Base-by-base conservation (phyloP, 306 rosid genomes). In the Betula pendula region DNA sequence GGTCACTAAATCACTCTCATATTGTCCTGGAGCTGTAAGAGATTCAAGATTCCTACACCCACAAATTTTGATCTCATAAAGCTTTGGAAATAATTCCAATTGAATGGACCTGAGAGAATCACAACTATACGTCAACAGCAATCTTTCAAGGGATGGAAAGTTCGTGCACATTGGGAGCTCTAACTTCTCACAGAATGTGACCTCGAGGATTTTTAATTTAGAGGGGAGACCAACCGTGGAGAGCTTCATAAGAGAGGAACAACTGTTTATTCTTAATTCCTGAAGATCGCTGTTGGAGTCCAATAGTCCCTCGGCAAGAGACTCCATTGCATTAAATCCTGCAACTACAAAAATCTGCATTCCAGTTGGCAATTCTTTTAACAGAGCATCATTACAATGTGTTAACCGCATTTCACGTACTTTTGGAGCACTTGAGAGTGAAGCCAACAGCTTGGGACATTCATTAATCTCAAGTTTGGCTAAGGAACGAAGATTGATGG, bases 31-130 rank as follows among this genome's bases (percentile, higher is more conserved):
- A 3, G 16, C 4, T 1, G 65, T 62, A 13, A 75, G 24, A 13
- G 19, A 31, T 35, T 65, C 65, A 5, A 65, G 79, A 66, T 75
- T 75, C 1, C 43, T n/a, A 22, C 79, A 47, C 0, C 42, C 68
- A 29, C 43, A 42, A 9, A 77, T 25, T 13, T 25, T 29, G 20
- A 52, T 17, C 31, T 1, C 0, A 2, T 6, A 45, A 50, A 75
- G 65, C 17, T 65, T 33, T 0, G 48, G 71, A n/a, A 74, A 74
- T 8, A 60, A 60, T 3, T 59, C 27, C 8, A 74, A 16, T 0
- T 71, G 50, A 33, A 75, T 65, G 22, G 7, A 19, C 50, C 10
- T 12, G 0, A 49, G 72, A 31, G 72, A 75, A 42, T 49, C 40
- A 6, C 65, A 49, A 1, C 35, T 17, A 0, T 1, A 16, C 2